phyloP scores from a whole-genome alignment of 192 early-diverging fungal genomes.

The Helicostylum pulchrum region DNA sequence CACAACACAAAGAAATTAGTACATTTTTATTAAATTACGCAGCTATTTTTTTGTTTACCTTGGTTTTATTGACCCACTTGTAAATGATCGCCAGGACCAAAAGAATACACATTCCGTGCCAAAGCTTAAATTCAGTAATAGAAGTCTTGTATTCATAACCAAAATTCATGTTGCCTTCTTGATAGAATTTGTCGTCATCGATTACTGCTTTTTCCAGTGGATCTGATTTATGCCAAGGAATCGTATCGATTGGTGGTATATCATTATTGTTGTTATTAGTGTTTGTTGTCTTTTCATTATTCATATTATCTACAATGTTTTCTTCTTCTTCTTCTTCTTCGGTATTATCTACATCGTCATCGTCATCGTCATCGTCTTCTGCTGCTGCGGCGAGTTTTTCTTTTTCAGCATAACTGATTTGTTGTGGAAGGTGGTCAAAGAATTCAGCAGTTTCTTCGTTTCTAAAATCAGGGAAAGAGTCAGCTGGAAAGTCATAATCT shows the following conservation, averaged over 20 bases:
- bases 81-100: constrained; percentile 2
- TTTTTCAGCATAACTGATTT: neutral
- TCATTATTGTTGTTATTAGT: neutral
- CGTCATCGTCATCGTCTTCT: neutral
- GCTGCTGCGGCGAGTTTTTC: neutral
- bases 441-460: constrained; percentile 7
- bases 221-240: neutral
- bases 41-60: neutral
- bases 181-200: neutral
- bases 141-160: neutral
- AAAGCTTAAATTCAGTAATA: neutral
- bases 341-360: neutral
- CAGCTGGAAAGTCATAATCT: neutral
- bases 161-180: neutral
- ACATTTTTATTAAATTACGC: neutral
- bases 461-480: neutral
- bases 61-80: constrained; percentile 4
- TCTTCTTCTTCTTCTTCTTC: constrained; percentile 4
- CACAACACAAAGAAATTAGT: neutral
- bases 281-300: neutral
- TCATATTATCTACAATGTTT: neutral
- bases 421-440: constrained; percentile 2
- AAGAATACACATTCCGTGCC: neutral
- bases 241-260: neutral
- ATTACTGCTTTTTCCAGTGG: neutral